Evolutionary conservation across 2,329 filamentous ascomycete genomes (phyloP).

Genomic region (Cryoendolithus antarcticus): DNA sequence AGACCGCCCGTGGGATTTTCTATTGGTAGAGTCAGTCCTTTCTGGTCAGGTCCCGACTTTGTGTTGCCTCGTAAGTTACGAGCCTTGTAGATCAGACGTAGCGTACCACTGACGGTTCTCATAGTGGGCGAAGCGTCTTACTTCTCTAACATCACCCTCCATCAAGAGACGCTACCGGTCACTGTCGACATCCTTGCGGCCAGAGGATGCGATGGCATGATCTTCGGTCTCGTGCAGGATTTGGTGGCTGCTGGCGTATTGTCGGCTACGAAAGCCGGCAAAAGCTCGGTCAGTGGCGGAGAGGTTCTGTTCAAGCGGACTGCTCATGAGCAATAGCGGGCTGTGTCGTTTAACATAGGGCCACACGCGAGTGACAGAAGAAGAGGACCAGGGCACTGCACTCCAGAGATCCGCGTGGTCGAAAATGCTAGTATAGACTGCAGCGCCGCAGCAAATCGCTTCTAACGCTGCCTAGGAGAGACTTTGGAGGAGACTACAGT

Average conservation of each 20-base stretch:
- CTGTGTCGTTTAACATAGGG: background rate
- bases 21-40: constrained; percentile 35
- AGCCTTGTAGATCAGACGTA: background rate
- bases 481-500: too few relatives aligned
- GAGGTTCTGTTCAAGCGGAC: constrained; percentile 25
- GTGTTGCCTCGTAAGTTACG: constrained; percentile 27
- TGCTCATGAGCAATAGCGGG: background rate
- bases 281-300: constrained; percentile 27
- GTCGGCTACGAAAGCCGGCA: constrained; percentile 32
- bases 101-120: background rate
- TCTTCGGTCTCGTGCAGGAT: constrained; percentile 42
- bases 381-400: too few relatives aligned
- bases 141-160: constrained; percentile 34
- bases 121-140: constrained; percentile 31
- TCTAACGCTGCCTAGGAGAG: too few relatives aligned
- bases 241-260: constrained; percentile 39
- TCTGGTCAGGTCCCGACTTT: constrained; percentile 36
- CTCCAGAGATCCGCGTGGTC: too few relatives aligned
- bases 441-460: too few relatives aligned
- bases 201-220: constrained; percentile 48
- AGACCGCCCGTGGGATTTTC: constrained; percentile 39
- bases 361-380: too few relatives aligned
- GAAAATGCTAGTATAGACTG: too few relatives aligned
- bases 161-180: constrained; percentile 43
- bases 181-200: constrained; percentile 46